Percentiles rank a stretch among this genome's conserved stretches.
These are phyloP conservation scores for Saussurea involucrata DNA, from an alignment of 129 eudicot genomes.

Conservation along the genomic window DNA sequence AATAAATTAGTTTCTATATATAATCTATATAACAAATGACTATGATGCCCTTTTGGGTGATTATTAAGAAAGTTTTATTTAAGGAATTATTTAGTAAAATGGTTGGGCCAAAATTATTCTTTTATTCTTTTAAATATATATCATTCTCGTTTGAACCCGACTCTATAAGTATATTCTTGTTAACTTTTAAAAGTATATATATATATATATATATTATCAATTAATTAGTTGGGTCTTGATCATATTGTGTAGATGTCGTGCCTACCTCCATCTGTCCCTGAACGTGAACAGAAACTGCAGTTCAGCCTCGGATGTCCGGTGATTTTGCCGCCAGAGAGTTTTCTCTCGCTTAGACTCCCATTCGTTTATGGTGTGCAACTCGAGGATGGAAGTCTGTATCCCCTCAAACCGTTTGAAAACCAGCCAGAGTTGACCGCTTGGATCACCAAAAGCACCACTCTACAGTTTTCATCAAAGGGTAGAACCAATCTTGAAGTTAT, in stretches of 20 bases:
- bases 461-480: conserved; percentile 58
- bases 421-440: conserved; percentile 86
- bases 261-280: conserved; percentile 51
- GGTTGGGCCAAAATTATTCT: no score
- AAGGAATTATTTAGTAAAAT: no score
- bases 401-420: conserved; percentile 71
- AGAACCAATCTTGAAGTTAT: conserved; percentile 31
- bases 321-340: conserved; percentile 92
- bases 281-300: conserved; percentile 63
- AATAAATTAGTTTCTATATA: no score
- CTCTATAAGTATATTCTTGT: background rate
- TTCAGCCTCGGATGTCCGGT: conserved; percentile 74
- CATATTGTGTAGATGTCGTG: conserved; percentile 57
- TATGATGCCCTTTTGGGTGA: no score
- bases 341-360: conserved; percentile 89
- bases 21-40: no score
- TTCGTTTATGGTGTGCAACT: conserved; percentile 70
- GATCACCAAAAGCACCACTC: conserved; percentile 61
- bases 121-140: no score
- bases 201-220: no score
- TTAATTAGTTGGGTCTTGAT: background rate
- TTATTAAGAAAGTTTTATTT: no score
- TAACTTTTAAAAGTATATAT: no score
- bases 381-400: conserved; percentile 56
- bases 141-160: no score